Conservation (phyloP, 2,329 filamentous ascomycete genomes). For the Ceratocystis alfenasii region DNA sequence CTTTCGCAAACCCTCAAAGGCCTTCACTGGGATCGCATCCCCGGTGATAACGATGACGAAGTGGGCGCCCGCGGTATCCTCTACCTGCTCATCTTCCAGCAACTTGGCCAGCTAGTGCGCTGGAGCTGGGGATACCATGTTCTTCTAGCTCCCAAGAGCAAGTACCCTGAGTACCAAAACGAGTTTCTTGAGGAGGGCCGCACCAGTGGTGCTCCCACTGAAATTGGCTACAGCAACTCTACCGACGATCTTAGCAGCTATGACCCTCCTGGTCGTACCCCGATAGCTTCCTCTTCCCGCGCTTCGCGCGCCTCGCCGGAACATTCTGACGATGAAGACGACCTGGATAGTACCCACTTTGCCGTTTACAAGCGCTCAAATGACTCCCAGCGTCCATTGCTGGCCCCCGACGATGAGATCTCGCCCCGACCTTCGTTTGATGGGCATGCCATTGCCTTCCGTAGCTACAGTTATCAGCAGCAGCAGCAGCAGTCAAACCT, state of each 20-base stretch:
- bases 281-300: slow-evolving; percentile 39
- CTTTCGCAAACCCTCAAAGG: slow-evolving; percentile 84
- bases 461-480: slow-evolving; percentile 8
- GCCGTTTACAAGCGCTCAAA: slow-evolving; percentile 14
- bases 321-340: slow-evolving; percentile 39
- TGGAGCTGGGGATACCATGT: slow-evolving; percentile 99
- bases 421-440: slow-evolving; percentile 1
- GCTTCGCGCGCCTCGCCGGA: slow-evolving; percentile 39
- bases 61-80: slow-evolving; percentile 88
- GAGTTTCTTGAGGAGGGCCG: slow-evolving; percentile 34
- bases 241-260: slow-evolving; percentile 38
- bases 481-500: not conserved
- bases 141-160: slow-evolving; percentile 71
- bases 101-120: slow-evolving; percentile 83
- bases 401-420: slow-evolving; percentile 3
- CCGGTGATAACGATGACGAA: slow-evolving; percentile 88
- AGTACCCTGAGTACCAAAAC: slow-evolving; percentile 52
- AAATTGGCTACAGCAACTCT: slow-evolving; percentile 30
- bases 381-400: slow-evolving; percentile 16
- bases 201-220: slow-evolving; percentile 37
- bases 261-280: slow-evolving; percentile 45
- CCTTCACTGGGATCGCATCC: slow-evolving; percentile 84
- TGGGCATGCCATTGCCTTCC: not conserved
- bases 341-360: slow-evolving; percentile 23
- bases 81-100: slow-evolving; percentile 94